Base-by-base conservation (phyloP, 1,139 yeast genomes). In the Yamadazyma sp. region DNA sequence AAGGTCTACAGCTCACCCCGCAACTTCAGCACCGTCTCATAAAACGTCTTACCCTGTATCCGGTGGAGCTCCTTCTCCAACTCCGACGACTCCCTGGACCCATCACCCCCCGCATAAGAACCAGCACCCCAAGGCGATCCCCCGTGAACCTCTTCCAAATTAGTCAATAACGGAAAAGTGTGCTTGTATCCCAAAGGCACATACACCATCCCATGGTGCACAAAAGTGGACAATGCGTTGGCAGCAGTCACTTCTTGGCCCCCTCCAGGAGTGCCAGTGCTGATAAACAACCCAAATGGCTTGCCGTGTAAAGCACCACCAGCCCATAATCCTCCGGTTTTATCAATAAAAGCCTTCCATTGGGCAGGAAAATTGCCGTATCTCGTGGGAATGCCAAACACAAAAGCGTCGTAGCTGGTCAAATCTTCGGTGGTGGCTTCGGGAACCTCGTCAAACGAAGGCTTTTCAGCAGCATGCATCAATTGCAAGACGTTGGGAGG, bases 51-150 rank as follows among this genome's bases (percentile, higher is more conserved):
- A 54, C 78, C 80, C 52, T 75, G 80, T 29, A 46, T 45, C n/a
- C 41, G 42, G 17, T 74, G 77, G 33, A 70, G 46, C 38, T 59
- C 56, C 51, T 61, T 53, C 48, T 75, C 81, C 33, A 62, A 48
- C 34, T 59, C 64, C 34, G 62, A 44, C 15, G 77, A 70, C 42
- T 56, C 60, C 61, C 75, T 69, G 11, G 76, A 64, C 35, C 80
- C 80, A 51, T 72, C 78, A 14, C 62, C 46, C 34, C 70, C 76
- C 29, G 80, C 78, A 44, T 59, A 57, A 13, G 74, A 57, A 44
- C 78, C 79, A 12, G 80, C 70, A 53, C 80, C 80, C 67, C 71
- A 76, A 17, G 80, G 66, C 35, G 77, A 61, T 39, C 69, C 70
- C 46, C 79, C 79, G 43, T 68, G 75, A 29, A 61, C 56, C 49